Conservation (phyloP, 805 yeast genomes). For the Kazachstania psychrophila region DNA sequence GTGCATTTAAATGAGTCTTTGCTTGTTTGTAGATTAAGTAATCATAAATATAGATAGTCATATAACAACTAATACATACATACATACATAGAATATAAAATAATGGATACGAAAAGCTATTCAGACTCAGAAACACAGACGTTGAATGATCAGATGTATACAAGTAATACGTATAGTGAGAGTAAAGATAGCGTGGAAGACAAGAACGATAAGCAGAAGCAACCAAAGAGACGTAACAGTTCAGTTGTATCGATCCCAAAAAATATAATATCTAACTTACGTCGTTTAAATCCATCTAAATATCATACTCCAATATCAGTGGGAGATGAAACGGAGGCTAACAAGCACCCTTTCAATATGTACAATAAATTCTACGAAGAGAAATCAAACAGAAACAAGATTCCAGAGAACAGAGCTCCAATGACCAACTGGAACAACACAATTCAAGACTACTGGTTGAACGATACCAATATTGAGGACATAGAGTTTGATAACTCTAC, state of each 20-base stretch:
- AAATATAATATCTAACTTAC: neutral
- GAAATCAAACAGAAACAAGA: slow-evolving; percentile 1
- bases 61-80: no score
- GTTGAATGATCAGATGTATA: neutral
- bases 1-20: no score
- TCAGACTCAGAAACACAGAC: neutral
- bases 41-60: no score
- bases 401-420: slow-evolving; percentile 7
- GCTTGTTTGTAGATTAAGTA: no score
- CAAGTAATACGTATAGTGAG: neutral
- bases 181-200: neutral
- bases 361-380: slow-evolving; percentile 7
- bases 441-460: slow-evolving; percentile 18
- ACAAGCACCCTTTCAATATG: neutral
- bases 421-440: slow-evolving; percentile 12
- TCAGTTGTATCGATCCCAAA: neutral
- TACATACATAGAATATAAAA: no score
- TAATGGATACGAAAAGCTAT: no score
- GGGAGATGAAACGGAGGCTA: neutral
- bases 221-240: neutral
- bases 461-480: slow-evolving; percentile 18
- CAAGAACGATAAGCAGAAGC: neutral
- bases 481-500: slow-evolving; percentile 27
- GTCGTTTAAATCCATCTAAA: slow-evolving; percentile 6
- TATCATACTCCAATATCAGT: slow-evolving; percentile 4